Conservation (phyloP, 306 rosid genomes). For the Cyamopsis tetragonoloba region DNA sequence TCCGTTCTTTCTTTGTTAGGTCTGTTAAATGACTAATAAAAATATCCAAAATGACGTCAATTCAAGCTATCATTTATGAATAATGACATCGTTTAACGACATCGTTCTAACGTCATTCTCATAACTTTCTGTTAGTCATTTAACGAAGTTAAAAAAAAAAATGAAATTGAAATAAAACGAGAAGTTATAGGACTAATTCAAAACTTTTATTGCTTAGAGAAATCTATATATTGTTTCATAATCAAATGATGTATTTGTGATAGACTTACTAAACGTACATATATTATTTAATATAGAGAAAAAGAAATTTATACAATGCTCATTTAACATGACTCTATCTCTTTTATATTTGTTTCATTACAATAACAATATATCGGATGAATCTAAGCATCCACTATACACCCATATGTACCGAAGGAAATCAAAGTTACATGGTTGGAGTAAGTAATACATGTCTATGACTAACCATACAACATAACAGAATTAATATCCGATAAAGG, state of each 20-base stretch:
- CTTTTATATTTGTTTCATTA: background rate
- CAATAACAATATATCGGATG: background rate
- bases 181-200: too few relatives aligned
- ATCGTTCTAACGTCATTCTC: too few relatives aligned
- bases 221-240: constrained; percentile 4
- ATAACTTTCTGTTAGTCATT: too few relatives aligned
- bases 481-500: constrained; percentile 3
- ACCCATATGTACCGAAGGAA: constrained; percentile 9
- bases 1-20: too few relatives aligned
- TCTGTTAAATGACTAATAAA: too few relatives aligned
- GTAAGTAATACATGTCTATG: background rate
- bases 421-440: constrained; percentile 1
- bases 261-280: background rate
- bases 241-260: background rate
- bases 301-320: background rate
- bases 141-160: too few relatives aligned
- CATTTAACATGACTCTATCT: background rate
- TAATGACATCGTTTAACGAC: too few relatives aligned
- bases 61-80: too few relatives aligned
- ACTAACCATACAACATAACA: background rate
- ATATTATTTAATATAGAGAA: background rate
- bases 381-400: background rate
- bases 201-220: too few relatives aligned
- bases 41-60: too few relatives aligned
- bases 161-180: too few relatives aligned